Base-by-base conservation (phyloP, 1,139 yeast species). In the Suhomyces bolitotheri region DNA sequence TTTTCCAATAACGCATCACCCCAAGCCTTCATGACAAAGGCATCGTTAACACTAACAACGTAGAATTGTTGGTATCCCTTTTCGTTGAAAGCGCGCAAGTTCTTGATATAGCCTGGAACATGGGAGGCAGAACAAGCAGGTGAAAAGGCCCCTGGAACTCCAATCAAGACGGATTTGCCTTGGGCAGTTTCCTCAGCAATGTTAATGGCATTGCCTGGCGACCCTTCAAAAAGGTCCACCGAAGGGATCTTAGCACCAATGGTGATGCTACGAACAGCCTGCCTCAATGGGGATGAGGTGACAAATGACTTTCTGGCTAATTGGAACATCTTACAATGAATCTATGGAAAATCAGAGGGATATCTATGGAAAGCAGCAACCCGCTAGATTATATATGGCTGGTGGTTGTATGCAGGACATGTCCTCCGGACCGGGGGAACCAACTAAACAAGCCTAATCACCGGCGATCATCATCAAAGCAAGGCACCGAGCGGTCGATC, bases 141-240 rank as follows among this genome's bases (percentile, higher is more conserved):
- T 3, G 95, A 82, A 55, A 82, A 88, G 1, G 96, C 96, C 14
- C 96, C 96, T 29, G 96, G 96, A 27, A 88, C 87, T 35, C 95
- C 95, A 32, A 88, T 73, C 36, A 88, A 63, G 25, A 88, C 56
- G 27, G 78, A 65, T 55, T 79, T 82, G 28, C 82, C 80, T 16
- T 46, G 36, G 13, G 64, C 59, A 22, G 78, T 68, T 49, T 77
- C 80, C 28, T 75, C 71, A 12, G 83, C 76, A 38, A 86, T 65
- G 53, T 80, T 71, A 45, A 84, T 71, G 15, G 63, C 60, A 52
- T 80, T 78, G 24, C 85, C 84, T 32, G 95, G 95, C 20, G 87
- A 76, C 25, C 76, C 78, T 47, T 80, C 85, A 43, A 64, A 76
- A 39, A 86, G 60, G 5, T 73, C 53, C 11, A 70, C 69, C 2